Base-by-base conservation (phyloP, 768 basidiomycete genomes). In the Agrocybe praecox region DNA sequence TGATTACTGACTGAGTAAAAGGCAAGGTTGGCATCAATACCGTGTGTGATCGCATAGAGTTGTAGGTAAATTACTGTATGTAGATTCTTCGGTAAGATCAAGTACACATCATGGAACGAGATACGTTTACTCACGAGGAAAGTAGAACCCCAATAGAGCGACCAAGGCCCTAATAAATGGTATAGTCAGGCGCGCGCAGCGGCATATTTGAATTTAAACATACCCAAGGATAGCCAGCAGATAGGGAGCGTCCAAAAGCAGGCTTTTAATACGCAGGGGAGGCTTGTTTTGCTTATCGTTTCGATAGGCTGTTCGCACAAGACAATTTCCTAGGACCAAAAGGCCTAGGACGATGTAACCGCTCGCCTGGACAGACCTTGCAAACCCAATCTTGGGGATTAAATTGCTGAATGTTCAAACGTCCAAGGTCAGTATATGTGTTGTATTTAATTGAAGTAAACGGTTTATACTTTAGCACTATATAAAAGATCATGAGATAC, bases 1-100 rank as follows among this genome's bases (percentile, higher is more conserved):
- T n/a, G n/a, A n/a, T n/a, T n/a, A n/a, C 75, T 34, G 51, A 82
- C 82, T 2, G 76, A 72, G 60, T 85, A 83, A 60, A 83, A 82
- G 2, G 79, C 79, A 1, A 81, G 60, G 23, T 64, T 69, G 0
- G 69, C 57, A 53, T 76, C 66, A 21, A 81, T 70, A 18, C 74
- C 72, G 55, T 80, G 76, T 26, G 72, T 53, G 15, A 77, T 69
- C 2, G 80, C 70, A 58, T 76, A 83, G 0, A 83, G 69, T 57
- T 83, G 81, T 14, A 84, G 63, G 61, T 83, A 81, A 60, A 83
- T 78, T 52, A 76, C 81, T 81, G 56, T 8, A n/a, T n/a, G n/a
- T n/a, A n/a, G n/a, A n/a, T n/a, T n/a, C n/a, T n/a, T n/a, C n/a
- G n/a, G n/a, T n/a, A n/a, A n/a, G n/a, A n/a, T n/a, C n/a, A n/a